phyloP scores from a whole-genome alignment of 2,329 filamentous ascomycete species.

The Talaromyces sp. region DNA sequence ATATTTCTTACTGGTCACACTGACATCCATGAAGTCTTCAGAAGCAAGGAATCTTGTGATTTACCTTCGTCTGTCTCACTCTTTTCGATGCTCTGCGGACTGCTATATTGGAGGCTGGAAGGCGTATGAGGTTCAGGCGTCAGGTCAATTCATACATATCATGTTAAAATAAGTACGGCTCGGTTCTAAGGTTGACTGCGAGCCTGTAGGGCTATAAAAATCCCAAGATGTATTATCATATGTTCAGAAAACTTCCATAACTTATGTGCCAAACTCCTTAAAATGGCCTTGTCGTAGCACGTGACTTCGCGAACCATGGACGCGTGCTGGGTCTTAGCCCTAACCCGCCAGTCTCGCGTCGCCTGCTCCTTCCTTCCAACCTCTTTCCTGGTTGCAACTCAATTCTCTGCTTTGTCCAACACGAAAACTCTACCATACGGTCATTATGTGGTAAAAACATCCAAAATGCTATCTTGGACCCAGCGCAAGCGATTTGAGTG shows the following conservation, averaged over 20 bases:
- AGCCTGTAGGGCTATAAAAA: background rate
- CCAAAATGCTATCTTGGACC: conserved; percentile 6
- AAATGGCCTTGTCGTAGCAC: conserved; percentile 19
- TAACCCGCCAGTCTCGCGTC: conserved; percentile 6
- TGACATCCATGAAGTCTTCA: conserved; percentile 52
- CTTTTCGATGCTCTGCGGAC: background rate
- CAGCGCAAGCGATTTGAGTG: background rate
- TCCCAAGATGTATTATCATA: background rate
- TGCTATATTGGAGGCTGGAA: background rate
- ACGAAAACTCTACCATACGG: background rate
- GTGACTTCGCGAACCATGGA: conserved; percentile 33
- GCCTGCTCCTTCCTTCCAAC: background rate
- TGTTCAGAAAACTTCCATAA: background rate
- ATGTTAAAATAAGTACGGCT: background rate
- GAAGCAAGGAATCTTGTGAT: conserved; percentile 77
- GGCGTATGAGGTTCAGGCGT: conserved; percentile 6
- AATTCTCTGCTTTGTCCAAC: background rate
- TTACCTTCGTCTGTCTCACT: background rate
- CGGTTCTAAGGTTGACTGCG: background rate
- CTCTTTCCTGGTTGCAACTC: background rate
- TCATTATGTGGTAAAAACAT: background rate
- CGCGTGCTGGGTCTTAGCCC: conserved; percentile 16
- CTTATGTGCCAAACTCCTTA: no score
- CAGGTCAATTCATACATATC: background rate
- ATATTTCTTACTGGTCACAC: conserved; percentile 11